Conservation (phyloP, 2,329 filamentous ascomycete species). For the Pestalotiopsis sp. region DNA sequence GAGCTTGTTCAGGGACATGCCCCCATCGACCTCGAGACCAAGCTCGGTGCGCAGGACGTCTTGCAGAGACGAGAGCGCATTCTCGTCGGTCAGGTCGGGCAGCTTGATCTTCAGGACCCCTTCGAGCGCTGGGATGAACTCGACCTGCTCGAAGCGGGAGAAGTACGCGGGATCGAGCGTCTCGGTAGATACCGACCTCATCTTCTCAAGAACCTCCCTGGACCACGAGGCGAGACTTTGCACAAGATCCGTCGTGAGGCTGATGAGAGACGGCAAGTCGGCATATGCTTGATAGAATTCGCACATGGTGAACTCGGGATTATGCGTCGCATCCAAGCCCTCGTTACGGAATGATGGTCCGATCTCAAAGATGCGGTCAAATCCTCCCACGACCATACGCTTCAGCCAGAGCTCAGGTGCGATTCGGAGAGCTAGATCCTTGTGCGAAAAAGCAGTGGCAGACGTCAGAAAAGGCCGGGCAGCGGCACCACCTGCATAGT, state of each 20-base stretch:
- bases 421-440: conserved; percentile 77
- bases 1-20: conserved; percentile 60
- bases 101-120: conserved; percentile 63
- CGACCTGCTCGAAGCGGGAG: conserved; percentile 65
- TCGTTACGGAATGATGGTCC: conserved; percentile 93
- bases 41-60: conserved; percentile 54
- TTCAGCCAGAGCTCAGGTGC: conserved; percentile 97
- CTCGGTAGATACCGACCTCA: conserved; percentile 46
- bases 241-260: conserved; percentile 74
- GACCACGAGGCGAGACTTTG: conserved; percentile 57
- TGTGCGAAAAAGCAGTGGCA: conserved; percentile 74
- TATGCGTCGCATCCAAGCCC: conserved; percentile 87
- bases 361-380: conserved; percentile 90
- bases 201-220: conserved; percentile 42
- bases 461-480: conserved; percentile 84
- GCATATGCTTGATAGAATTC: conserved; percentile 93
- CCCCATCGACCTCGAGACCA: conserved; percentile 63
- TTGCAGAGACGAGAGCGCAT: conserved; percentile 61
- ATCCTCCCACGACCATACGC: conserved; percentile 83
- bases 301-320: conserved; percentile 96
- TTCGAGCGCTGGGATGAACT: conserved; percentile 84
- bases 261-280: conserved; percentile 73
- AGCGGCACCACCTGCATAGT: conserved; percentile 81
- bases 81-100: conserved; percentile 59
- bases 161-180: conserved; percentile 51